phyloP scores from a whole-genome alignment of 208 protist species.

The Crithidia sp. region DNA sequence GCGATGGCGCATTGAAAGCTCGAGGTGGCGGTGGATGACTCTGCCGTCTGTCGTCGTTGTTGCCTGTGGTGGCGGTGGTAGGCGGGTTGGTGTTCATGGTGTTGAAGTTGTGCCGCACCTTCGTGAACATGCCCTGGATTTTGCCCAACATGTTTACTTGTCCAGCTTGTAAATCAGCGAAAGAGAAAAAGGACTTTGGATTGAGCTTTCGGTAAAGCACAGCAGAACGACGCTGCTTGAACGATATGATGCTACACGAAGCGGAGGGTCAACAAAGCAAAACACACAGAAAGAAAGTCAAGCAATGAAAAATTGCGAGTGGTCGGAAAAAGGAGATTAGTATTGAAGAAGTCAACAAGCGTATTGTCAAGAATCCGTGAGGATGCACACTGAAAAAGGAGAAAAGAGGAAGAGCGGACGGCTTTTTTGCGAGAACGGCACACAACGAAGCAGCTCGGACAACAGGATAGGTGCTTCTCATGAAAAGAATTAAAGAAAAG shows the following conservation, averaged over 20 bases:
- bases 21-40: background rate
- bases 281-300: background rate
- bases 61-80: too few relatives aligned
- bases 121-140: constrained; percentile 4
- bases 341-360: background rate
- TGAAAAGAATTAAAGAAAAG: too few relatives aligned
- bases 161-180: background rate
- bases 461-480: too few relatives aligned
- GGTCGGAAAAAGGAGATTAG: background rate
- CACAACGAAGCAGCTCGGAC: too few relatives aligned
- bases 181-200: background rate
- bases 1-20: background rate
- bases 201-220: too few relatives aligned
- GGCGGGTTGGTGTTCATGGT: background rate
- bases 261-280: background rate
- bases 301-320: background rate
- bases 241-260: background rate
- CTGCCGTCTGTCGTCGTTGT: background rate
- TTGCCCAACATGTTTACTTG: background rate
- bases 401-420: background rate
- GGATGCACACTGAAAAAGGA: background rate
- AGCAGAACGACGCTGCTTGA: too few relatives aligned
- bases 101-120: background rate
- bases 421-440: too few relatives aligned
- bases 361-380: background rate